Percentiles rank a stretch among this genome's conserved stretches.
Conservation (phyloP, 2,329 filamentous ascomycete species). For the Lachnellula arida region DNA sequence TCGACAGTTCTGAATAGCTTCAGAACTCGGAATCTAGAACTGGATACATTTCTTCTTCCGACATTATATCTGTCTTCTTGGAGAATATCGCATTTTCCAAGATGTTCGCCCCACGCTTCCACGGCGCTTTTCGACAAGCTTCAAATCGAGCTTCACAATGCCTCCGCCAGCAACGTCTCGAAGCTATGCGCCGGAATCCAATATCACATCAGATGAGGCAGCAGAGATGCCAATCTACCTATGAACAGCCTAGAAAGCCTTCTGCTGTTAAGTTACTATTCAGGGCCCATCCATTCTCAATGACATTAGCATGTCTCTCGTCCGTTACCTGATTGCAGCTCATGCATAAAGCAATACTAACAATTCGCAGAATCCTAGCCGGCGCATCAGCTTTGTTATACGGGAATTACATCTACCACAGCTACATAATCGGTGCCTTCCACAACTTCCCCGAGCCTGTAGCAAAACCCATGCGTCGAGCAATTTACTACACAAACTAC, state of each 20-base stretch:
- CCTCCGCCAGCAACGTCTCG: conserved; percentile 22
- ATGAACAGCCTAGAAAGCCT: neutral
- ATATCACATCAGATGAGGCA: conserved; percentile 23
- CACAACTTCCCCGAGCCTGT: conserved; percentile 63
- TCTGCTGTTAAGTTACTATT: conserved; percentile 24
- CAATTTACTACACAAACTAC: conserved; percentile 81
- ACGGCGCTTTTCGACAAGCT: conserved; percentile 16
- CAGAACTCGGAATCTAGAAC: too few relatives aligned
- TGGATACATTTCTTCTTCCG: neutral
- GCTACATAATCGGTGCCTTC: conserved; percentile 37
- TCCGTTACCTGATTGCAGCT: conserved; percentile 9
- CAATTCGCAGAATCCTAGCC: conserved; percentile 23
- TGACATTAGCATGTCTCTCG: conserved; percentile 25
- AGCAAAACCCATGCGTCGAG: conserved; percentile 73
- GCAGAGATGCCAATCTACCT: conserved; percentile 24
- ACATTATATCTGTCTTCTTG: neutral
- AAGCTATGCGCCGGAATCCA: conserved; percentile 16
- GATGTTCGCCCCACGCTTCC: conserved; percentile 27
- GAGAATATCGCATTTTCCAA: neutral
- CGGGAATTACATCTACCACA: conserved; percentile 29
- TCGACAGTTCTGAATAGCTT: too few relatives aligned
- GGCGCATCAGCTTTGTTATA: conserved; percentile 25
- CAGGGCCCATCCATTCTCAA: conserved; percentile 26
- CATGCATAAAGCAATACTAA: neutral
- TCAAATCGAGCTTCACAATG: conserved; percentile 24